Percentiles rank a stretch among this genome's conserved stretches.
Evolutionary conservation across 345 rosid species (phyloP).

Genomic region (Heritiera littoralis): DNA sequence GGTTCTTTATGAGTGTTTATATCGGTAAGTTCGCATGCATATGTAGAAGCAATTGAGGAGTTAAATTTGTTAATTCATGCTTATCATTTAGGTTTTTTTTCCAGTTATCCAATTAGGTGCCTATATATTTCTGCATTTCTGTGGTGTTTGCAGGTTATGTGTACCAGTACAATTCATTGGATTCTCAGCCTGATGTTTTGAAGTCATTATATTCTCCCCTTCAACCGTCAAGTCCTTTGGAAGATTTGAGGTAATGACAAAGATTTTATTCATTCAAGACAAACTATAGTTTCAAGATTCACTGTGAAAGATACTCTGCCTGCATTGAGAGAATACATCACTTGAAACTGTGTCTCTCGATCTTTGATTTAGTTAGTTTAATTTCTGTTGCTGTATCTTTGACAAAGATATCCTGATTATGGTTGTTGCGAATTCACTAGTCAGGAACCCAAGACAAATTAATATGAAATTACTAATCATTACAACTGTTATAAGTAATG

Average conservation of each 20-base stretch:
- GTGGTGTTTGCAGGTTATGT: slow-evolving; percentile 66
- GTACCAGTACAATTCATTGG: slow-evolving; percentile 74
- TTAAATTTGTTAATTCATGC: background rate
- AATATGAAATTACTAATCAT: background rate
- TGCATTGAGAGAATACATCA: background rate
- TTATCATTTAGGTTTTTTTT: background rate
- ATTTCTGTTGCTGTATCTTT: background rate
- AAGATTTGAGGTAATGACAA: slow-evolving; percentile 68
- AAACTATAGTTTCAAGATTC: background rate
- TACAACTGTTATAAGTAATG: background rate
- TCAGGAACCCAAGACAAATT: slow-evolving; percentile 7
- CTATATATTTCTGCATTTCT: slow-evolving; percentile 6
- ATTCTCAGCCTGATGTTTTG: slow-evolving; percentile 92
- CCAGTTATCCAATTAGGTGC: background rate
- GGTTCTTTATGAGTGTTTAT: slow-evolving; percentile 72
- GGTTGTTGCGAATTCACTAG: background rate
- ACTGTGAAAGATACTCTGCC: background rate
- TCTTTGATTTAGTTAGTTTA: slow-evolving; percentile 1
- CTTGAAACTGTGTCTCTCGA: background rate
- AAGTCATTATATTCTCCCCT: slow-evolving; percentile 94
- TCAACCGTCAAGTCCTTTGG: slow-evolving; percentile 90
- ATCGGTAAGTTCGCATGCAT: slow-evolving; percentile 57
- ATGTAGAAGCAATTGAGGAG: background rate
- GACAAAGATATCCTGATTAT: background rate
- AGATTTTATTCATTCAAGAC: background rate